Base-by-base conservation (phyloP, 805 yeast genomes). In the Kuraishia hungarica region DNA sequence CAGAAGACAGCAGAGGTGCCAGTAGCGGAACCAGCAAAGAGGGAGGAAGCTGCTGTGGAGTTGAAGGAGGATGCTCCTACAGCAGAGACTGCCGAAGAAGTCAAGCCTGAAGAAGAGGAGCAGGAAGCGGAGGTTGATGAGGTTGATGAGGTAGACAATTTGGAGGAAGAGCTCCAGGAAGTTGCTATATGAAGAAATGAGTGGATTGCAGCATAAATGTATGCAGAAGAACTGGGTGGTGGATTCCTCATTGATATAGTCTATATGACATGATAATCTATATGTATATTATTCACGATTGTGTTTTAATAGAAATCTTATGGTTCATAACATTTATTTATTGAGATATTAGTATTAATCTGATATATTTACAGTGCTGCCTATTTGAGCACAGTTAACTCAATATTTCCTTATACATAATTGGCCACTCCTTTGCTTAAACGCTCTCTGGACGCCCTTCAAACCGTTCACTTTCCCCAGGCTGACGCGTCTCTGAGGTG, bases 81-180 rank as follows among this genome's bases (percentile, higher is more conserved):
- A 26, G 29, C 29, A 5, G 29, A 26, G 29, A 26, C 29, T 26
- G 26, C n/a, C 19, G 49, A 46, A 19, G 51, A 48, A 24, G 29
- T 24, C 22, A 24, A 13, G n/a, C 28, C 51, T 6, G 51, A 21
- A 48, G 29, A 22, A 29, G 51, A 48, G 35, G 35, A 21, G 20
- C 60, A 61, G 35, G 19, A 55, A 13, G 47, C 67, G 21, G 68
- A 64, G 11, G 53, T 54, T 4, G 64, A 58, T 22, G 51, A 48
- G 3, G 53, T 54, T 4, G 64, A 58, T 22, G 51, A 48, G 3
- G 51, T 23, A 6, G n/a, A 48, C 11, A 11, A 6, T 17, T 10
- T 20, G 19, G 19, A 48, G 13, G 29, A 21, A 11, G 29, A 48
- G 2, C 29, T 17, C 29, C 28, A 48, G 19, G 24, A 20, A 19